Evolutionary conservation across 768 basidiomycete species (phyloP).

Genomic region (Leccinum pellstonianum): DNA sequence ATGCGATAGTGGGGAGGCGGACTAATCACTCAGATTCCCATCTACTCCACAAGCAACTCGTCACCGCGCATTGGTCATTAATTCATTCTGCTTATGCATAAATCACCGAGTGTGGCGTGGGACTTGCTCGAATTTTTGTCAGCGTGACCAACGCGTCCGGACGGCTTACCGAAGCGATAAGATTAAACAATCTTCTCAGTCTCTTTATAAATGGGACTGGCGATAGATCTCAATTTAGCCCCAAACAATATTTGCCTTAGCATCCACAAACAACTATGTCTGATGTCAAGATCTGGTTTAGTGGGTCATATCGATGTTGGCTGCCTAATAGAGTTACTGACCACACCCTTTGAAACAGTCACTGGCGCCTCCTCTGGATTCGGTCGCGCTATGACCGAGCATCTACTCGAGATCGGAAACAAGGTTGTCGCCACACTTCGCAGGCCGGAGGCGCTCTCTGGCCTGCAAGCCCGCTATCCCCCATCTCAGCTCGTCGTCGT

Average conservation of each 20-base stretch:
- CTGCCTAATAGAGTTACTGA: not conserved
- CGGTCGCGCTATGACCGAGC: constrained; percentile 31
- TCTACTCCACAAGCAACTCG: not conserved
- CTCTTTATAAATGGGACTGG: not conserved
- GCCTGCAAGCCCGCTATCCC: constrained; percentile 25
- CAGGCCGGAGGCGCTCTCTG: constrained; percentile 33
- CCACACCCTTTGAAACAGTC: not conserved
- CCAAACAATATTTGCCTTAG: not conserved
- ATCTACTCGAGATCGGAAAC: constrained; percentile 32
- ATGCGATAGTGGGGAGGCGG: not conserved
- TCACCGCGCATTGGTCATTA: not conserved
- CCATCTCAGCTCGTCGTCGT: constrained; percentile 29
- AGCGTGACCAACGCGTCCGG: not conserved
- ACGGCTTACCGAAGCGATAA: not conserved
- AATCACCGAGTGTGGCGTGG: not conserved
- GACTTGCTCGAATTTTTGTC: not conserved
- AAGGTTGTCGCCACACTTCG: constrained; percentile 44
- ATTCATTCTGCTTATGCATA: not conserved
- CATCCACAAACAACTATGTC: constrained; percentile 10
- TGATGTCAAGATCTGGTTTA: constrained; percentile 19
- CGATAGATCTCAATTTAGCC: not conserved
- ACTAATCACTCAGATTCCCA: not conserved
- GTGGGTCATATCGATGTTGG: constrained; percentile 3
- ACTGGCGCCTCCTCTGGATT: constrained; percentile 39
- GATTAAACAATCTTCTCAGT: not conserved